These are phyloP conservation scores for Monosporozyma aquatica DNA, from an alignment of 805 yeast genomes.

Conservation along the genomic window DNA sequence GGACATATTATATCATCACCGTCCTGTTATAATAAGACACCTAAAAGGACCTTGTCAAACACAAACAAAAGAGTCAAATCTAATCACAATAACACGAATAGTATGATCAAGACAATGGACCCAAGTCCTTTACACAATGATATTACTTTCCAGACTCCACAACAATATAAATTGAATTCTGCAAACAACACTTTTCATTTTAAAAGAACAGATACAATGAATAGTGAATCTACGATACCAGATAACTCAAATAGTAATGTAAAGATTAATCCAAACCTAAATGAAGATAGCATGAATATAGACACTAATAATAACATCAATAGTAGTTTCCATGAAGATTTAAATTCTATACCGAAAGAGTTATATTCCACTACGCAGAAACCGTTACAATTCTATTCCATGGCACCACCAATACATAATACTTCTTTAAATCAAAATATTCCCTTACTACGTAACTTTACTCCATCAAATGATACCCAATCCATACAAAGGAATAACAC, in stretches of 20 bases:
- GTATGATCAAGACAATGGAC: conserved; percentile 7
- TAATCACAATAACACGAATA: conserved; percentile 5
- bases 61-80: conserved; percentile 6
- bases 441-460: background rate
- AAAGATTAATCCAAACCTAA: background rate
- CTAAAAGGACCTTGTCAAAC: conserved; percentile 18
- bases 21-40: conserved; percentile 29
- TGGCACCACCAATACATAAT: conserved; percentile 14
- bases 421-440: conserved; percentile 3
- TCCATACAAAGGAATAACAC: background rate
- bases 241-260: background rate
- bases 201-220: conserved; percentile 2
- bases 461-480: background rate
- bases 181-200: background rate
- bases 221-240: background rate
- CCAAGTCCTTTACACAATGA: conserved; percentile 30
- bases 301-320: no score
- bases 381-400: conserved; percentile 27
- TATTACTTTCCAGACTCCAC: conserved; percentile 28
- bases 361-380: conserved; percentile 24
- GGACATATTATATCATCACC: conserved; percentile 28
- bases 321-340: conserved; percentile 13
- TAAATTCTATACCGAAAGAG: conserved; percentile 8
- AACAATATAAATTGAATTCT: conserved; percentile 10
- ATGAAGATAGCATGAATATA: no score